Base-by-base conservation (phyloP, 306 rosid genomes). In the Comarum palustre region DNA sequence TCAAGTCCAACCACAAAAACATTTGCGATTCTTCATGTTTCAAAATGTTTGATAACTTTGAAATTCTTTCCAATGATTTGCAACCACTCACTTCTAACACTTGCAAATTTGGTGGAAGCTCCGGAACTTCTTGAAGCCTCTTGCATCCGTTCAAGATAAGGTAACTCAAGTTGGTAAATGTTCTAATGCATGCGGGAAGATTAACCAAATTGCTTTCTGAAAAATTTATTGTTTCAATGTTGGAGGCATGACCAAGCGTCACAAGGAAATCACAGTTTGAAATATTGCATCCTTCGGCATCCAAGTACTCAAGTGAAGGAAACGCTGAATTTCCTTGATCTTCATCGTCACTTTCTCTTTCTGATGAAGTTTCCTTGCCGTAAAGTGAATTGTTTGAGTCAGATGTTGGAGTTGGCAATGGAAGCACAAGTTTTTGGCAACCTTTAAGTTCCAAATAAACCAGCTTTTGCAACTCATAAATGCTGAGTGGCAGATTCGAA, bases 371-470 rank as follows among this genome's bases (percentile, higher is more conserved):
- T 1, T 13, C 62, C 17, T 57, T 22, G 34, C 32, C 8, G 17
- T 12, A 12, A 57, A 0, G 62, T 24, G 62, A 57, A 24, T 22
- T 24, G 17, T 24, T 57, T 24, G 34, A 57, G 34, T 12, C 11
- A 3, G 34, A 57, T 34, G 34, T 57, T 24, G 62, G 17, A 57
- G 16, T 24, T 25, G 4, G 31, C 62, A 22, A 57, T 24, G 31
- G 15, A 22, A 55, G 31, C 31, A 57, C 7, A 34, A 24, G 17
- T 1, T 11, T 12, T 4, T 0, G 31, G 62, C 62, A 52, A 52
- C 13, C 59, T n/a, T 5, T 0, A 5, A 52, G 5, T 2, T 8
- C 0, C 0, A 52, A 22, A n/a, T 0, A 0, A 10, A 0, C 0
- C 1, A 52, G 59, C 59, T 20, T 2, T 52, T 24, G 2, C 62